These are phyloP conservation scores for Pythium sp. DNA, from an alignment of 352 stramenopile genomes.

Conservation along the genomic window DNA sequence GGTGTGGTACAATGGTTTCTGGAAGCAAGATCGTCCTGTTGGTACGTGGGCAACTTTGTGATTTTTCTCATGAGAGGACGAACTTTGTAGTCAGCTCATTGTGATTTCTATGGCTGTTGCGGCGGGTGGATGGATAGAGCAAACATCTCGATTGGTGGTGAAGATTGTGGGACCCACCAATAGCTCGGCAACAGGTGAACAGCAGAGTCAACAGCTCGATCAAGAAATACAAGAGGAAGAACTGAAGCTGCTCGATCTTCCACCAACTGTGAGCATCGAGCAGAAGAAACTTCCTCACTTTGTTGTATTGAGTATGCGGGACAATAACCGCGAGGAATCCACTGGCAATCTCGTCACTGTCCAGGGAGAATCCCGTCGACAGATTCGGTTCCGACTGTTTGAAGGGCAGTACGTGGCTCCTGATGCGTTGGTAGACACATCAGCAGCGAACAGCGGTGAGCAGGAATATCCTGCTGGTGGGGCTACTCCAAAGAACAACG, in stretches of 20 bases:
- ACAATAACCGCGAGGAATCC: not conserved
- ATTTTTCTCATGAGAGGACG: not conserved
- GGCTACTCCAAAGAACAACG: not conserved
- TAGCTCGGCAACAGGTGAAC: not conserved
- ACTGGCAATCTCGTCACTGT: conserved; percentile 12
- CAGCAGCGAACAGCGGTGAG: not conserved
- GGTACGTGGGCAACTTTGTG: conserved; percentile 17
- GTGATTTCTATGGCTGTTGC: not conserved
- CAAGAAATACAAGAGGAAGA: not conserved
- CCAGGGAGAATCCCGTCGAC: conserved; percentile 32
- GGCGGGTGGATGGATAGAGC: conserved; percentile 1
- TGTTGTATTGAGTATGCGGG: conserved; percentile 14
- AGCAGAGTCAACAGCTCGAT: conserved; percentile 2
- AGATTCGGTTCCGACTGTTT: conserved; percentile 37
- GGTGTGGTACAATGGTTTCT: conserved; percentile 24
- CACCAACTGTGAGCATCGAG: conserved; percentile 13
- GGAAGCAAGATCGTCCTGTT: conserved; percentile 19
- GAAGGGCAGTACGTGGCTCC: conserved; percentile 20
- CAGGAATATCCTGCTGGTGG: not conserved
- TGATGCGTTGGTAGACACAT: not conserved
- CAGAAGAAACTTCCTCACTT: conserved; percentile 23
- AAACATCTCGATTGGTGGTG: conserved; percentile 12
- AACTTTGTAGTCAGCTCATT: not conserved
- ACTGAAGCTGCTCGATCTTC: conserved; percentile 12
- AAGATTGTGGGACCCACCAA: conserved; percentile 6